These are phyloP conservation scores for Pythium folliculosum DNA, from an alignment of 352 stramenopile genomes.

Conservation along the genomic window DNA sequence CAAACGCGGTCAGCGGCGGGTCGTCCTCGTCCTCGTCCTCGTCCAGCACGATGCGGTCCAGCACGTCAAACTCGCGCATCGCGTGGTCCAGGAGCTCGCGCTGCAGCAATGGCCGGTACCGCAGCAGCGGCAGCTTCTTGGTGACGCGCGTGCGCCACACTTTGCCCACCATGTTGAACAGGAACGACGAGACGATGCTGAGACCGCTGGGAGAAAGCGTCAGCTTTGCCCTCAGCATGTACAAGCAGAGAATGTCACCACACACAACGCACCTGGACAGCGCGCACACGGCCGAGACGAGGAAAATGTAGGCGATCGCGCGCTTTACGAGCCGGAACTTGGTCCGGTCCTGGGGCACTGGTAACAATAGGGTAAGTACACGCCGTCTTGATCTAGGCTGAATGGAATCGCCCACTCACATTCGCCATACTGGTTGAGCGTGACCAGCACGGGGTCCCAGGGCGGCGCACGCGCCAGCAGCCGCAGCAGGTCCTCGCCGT, in stretches of 20 bases:
- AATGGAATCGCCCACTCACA: constrained; percentile 34
- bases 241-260: too few relatives aligned
- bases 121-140: constrained; percentile 51
- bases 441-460: constrained; percentile 61
- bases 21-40: constrained; percentile 25
- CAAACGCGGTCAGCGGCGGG: background rate
- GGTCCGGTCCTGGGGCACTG: constrained; percentile 57
- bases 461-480: constrained; percentile 39
- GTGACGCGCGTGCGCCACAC: constrained; percentile 46
- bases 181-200: constrained; percentile 63
- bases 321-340: constrained; percentile 68
- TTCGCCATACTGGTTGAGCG: constrained; percentile 59
- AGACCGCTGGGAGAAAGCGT: constrained; percentile 37
- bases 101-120: constrained; percentile 37
- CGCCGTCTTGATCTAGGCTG: too few relatives aligned
- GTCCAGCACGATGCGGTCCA: constrained; percentile 28
- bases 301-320: constrained; percentile 71
- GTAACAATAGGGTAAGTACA: background rate
- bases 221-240: too few relatives aligned
- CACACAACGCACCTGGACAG: constrained; percentile 50
- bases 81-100: constrained; percentile 26
- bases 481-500: constrained; percentile 58
- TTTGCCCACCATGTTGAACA: constrained; percentile 68
- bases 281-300: constrained; percentile 77
- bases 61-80: constrained; percentile 20